Evolutionary conservation across 306 rosid species (phyloP).

Genomic region (Oemleria cerasiformis): DNA sequence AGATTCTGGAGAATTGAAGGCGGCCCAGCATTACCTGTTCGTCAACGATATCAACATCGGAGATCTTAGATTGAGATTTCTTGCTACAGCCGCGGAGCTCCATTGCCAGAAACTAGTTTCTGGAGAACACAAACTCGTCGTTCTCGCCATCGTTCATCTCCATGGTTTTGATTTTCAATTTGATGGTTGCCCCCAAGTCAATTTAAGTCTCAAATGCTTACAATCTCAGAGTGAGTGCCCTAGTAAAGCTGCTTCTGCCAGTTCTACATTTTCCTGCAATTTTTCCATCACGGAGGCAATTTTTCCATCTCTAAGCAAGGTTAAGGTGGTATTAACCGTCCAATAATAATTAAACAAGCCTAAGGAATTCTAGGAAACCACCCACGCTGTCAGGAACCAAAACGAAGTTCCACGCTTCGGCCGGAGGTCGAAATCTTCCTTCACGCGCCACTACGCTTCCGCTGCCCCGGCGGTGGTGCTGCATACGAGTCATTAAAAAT

Average conservation of each 20-base stretch:
- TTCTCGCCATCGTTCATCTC: conserved; percentile 45
- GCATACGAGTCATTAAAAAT: no score
- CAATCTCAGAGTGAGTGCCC: neutral
- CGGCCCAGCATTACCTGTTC: conserved; percentile 49
- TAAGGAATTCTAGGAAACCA: no score
- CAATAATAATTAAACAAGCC: no score
- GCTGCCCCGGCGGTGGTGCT: no score
- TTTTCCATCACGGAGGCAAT: neutral
- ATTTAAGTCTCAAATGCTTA: neutral
- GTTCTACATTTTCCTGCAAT: conserved; percentile 26
- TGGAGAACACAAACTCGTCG: conserved; percentile 66
- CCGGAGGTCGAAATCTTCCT: no score
- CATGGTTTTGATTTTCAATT: conserved; percentile 27
- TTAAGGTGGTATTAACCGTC: no score
- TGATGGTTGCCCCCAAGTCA: neutral
- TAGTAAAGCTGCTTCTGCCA: neutral
- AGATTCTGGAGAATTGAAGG: conserved; percentile 2
- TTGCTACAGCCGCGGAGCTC: conserved; percentile 61
- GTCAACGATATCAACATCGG: conserved; percentile 67
- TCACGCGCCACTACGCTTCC: no score
- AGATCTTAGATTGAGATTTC: conserved; percentile 63
- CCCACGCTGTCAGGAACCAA: no score
- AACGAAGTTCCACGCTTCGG: no score
- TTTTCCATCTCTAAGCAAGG: no score
- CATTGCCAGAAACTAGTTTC: conserved; percentile 85